These are phyloP conservation scores for Pyrenula aspistea DNA, from an alignment of 495 filamentous ascomycete species.

Conservation along the genomic window DNA sequence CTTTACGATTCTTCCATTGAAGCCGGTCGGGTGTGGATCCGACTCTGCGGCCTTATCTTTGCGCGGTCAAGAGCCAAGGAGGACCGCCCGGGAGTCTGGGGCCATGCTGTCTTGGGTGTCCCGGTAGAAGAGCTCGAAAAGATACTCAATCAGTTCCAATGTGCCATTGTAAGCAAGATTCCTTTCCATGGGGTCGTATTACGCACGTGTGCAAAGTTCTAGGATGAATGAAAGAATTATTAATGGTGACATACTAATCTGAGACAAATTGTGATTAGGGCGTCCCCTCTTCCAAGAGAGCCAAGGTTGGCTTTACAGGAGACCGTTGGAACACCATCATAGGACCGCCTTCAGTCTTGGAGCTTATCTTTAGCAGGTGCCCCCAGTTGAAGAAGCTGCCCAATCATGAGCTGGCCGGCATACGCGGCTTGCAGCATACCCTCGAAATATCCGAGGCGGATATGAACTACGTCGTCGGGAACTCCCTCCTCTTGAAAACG, in stretches of 20 bases:
- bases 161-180: not conserved
- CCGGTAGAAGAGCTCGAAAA: slow-evolving; percentile 1
- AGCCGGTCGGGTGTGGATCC: not conserved
- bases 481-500: not conserved
- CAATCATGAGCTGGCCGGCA: not conserved
- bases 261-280: not conserved
- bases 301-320: slow-evolving; percentile 2
- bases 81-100: slow-evolving; percentile 1
- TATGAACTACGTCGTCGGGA: not conserved
- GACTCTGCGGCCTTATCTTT: slow-evolving; percentile 3
- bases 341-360: slow-evolving; percentile 2
- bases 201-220: too few relatives aligned
- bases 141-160: slow-evolving; percentile 4
- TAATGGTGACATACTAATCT: not conserved
- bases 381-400: not conserved
- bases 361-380: slow-evolving; percentile 1
- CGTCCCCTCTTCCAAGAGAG: slow-evolving; percentile 1
- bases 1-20: slow-evolving; percentile 3
- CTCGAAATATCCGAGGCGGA: not conserved
- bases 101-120: slow-evolving; percentile 2
- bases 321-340: slow-evolving; percentile 4
- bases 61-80: slow-evolving; percentile 4
- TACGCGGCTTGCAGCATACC: not conserved
- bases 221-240: not conserved
- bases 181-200: not conserved